Evolutionary conservation across 2,329 filamentous ascomycete genomes (phyloP).

Genomic region (Epichloe gansuensis): DNA sequence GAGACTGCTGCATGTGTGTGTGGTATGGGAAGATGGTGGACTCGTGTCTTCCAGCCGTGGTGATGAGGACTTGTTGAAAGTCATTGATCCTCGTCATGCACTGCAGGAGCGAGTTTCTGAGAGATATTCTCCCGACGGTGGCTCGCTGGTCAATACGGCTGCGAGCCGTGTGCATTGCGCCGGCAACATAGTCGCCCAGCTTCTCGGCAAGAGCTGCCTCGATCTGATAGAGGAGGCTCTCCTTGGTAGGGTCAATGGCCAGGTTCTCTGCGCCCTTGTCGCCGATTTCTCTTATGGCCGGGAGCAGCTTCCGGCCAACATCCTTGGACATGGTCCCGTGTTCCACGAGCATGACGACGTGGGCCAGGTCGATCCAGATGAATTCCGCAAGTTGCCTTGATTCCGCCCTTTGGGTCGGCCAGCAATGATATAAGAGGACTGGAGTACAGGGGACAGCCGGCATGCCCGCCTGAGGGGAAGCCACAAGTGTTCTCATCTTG

Average conservation of each 20-base stretch:
- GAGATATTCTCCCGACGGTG: constrained; percentile 7
- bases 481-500: not conserved
- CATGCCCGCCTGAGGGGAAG: not conserved
- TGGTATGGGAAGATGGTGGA: constrained; percentile 5
- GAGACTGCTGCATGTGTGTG: constrained; percentile 9
- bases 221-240: not conserved
- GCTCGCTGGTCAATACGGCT: constrained; percentile 9
- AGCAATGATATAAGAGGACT: constrained; percentile 4
- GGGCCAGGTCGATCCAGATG: constrained; percentile 8
- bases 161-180: constrained; percentile 7
- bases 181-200: constrained; percentile 8
- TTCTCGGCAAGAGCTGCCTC: not conserved
- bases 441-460: not conserved
- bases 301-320: not conserved
- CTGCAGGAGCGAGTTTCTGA: constrained; percentile 3
- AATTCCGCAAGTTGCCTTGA: constrained; percentile 7
- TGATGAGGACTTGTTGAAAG: constrained; percentile 3
- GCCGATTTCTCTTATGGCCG: not conserved
- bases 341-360: constrained; percentile 9
- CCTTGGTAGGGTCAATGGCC: not conserved
- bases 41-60: constrained; percentile 1
- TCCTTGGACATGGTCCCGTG: constrained; percentile 1
- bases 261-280: not conserved
- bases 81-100: constrained; percentile 1
- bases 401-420: constrained; percentile 7